Conservation (phyloP, 1,139 yeast species). For the Meyerozyma guilliermondii region DNA sequence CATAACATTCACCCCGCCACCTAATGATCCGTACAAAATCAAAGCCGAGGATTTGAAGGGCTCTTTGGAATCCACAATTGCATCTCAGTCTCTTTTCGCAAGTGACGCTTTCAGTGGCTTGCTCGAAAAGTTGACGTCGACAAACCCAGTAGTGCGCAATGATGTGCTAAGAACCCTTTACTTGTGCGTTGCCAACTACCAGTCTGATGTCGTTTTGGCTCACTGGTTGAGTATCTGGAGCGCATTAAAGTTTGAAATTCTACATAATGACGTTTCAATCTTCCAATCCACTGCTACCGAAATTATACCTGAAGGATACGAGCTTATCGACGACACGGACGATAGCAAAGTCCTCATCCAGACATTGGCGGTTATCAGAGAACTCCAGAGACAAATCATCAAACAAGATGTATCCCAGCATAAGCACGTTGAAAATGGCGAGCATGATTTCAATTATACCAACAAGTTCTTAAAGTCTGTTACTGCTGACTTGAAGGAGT, state of each 20-base stretch:
- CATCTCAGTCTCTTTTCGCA: conserved; percentile 63
- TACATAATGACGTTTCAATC: conserved; percentile 58
- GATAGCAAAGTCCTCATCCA: conserved; percentile 38
- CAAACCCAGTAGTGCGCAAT: conserved; percentile 69
- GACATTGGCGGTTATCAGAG: conserved; percentile 45
- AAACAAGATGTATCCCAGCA: background rate
- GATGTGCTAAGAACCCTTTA: conserved; percentile 68
- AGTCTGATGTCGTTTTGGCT: conserved; percentile 39
- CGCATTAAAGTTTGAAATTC: conserved; percentile 78
- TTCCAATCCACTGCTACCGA: conserved; percentile 22
- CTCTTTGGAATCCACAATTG: conserved; percentile 53
- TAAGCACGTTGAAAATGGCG: conserved; percentile 22
- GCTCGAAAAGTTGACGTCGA: conserved; percentile 79
- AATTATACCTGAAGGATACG: conserved; percentile 28
- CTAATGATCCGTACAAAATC: conserved; percentile 83
- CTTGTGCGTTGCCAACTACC: conserved; percentile 51
- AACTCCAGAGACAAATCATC: conserved; percentile 16
- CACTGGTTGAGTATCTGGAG: conserved; percentile 82
- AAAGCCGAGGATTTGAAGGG: conserved; percentile 66
- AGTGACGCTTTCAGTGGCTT: conserved; percentile 72
- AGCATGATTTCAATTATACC: conserved; percentile 17
- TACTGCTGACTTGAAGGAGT: conserved; percentile 52
- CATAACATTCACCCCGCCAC: conserved; percentile 89
- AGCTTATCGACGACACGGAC: conserved; percentile 29
- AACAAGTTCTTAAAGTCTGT: conserved; percentile 35